Base-by-base conservation (phyloP, 169 alveolate species). In the Cryptosporidium sp. region DNA sequence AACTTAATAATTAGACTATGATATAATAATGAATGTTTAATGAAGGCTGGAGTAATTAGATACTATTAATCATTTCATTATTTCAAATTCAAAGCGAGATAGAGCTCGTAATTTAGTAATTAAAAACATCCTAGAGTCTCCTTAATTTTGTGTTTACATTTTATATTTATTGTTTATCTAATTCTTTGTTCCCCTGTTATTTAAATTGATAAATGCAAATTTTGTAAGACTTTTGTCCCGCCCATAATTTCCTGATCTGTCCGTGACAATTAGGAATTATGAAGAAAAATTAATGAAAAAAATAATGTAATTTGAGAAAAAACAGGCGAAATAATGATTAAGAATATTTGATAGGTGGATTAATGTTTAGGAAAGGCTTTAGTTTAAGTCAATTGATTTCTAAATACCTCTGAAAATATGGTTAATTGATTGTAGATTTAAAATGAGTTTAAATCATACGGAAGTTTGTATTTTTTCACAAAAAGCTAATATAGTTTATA, bases 171-270 rank as follows among this genome's bases (percentile, higher is more conserved):
- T 16, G 18, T 56, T 56, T 56, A n/a, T 56, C 26, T 16, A 7
- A 21, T 16, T 18, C n/a, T 18, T 23, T 39, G 21, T 69, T 35
- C 5, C 10, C 14, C 10, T 9, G 10, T 52, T 4, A 53, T 37
- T 69, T 51, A 16, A 9, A 1, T 23, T 0, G 18, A 35, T 7
- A 9, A 3, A 26, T 56, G 67, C 67, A 56, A 26, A 10, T 26
- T 56, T n/a, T 9, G 3, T 21, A 29, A 12, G 72, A 18, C 8
- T n/a, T 48, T 12, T 29, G 1, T 29, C 72, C 72, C 72, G 72
- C 72, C 72, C 18, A 35, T 65, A 65, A 65, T 65, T 65, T 65
- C 72, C 51, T 65, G 72, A 65, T 65, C 72, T 65, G 72, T 14
- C 23, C 4, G 44, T 65, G 72, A 65, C 72, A 65, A 65, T 14